Evolutionary conservation across 768 basidiomycete genomes (phyloP).

Genomic region (Calocybe gangraenosa): DNA sequence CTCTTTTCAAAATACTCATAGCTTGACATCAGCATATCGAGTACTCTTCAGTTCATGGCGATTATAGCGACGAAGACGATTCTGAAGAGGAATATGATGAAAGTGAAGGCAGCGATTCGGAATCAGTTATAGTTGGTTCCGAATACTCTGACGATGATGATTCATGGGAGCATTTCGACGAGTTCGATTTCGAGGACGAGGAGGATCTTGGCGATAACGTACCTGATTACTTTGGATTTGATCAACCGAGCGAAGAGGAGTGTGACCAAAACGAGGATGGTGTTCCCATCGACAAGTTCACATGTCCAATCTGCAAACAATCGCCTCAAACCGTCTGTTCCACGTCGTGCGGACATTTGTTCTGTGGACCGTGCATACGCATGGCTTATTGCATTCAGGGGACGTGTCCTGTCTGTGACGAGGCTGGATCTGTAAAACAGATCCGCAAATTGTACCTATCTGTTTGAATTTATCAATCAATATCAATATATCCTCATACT

Average conservation of each 20-base stretch:
- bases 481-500: too few relatives aligned
- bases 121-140: slow-evolving; percentile 19
- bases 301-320: slow-evolving; percentile 9
- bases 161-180: slow-evolving; percentile 18
- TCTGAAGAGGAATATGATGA: slow-evolving; percentile 2
- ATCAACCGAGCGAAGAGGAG: background rate
- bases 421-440: slow-evolving; percentile 5
- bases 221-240: background rate
- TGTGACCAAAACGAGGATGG: slow-evolving; percentile 9
- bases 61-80: slow-evolving; percentile 19
- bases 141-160: slow-evolving; percentile 17
- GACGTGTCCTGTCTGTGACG: slow-evolving; percentile 12
- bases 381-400: slow-evolving; percentile 9
- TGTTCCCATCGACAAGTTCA: background rate
- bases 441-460: slow-evolving; percentile 13
- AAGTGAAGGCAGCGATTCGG: slow-evolving; percentile 7
- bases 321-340: slow-evolving; percentile 5
- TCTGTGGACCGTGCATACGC: slow-evolving; percentile 11
- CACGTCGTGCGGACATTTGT: slow-evolving; percentile 10
- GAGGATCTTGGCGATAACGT: slow-evolving; percentile 12
- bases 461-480: slow-evolving; percentile 3
- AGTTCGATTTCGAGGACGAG: slow-evolving; percentile 16
- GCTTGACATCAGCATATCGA: slow-evolving; percentile 20
- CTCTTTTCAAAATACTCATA: too few relatives aligned
- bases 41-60: slow-evolving; percentile 14